phyloP scores from a whole-genome alignment of 257 asterid species.

The Vinca minor region DNA sequence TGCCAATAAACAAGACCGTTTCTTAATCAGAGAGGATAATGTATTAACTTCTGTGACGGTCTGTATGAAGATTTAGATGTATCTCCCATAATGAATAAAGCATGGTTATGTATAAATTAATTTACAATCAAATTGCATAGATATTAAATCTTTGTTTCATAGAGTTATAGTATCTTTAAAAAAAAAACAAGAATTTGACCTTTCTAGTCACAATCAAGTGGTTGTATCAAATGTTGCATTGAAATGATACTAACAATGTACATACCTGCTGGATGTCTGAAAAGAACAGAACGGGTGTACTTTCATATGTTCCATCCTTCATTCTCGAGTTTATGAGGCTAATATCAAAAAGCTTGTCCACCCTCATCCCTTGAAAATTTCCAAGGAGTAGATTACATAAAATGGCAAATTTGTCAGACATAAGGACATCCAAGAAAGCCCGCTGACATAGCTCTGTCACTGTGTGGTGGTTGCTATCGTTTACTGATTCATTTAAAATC shows the following conservation, averaged over 20 bases:
- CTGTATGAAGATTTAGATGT: neutral
- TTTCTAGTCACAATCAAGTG: neutral
- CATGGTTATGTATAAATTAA: neutral
- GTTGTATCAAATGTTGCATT: neutral
- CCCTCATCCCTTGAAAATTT: constrained; percentile 50
- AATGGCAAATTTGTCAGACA: constrained; percentile 53
- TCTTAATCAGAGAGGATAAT: neutral
- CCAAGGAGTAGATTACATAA: constrained; percentile 48
- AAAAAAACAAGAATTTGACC: neutral
- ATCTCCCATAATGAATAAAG: neutral
- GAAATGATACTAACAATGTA: constrained; percentile 4
- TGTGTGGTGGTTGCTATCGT: constrained; percentile 23
- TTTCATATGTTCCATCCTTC: constrained; percentile 66
- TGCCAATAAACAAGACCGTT: neutral
- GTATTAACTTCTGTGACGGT: neutral
- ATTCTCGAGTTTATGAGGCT: constrained; percentile 55
- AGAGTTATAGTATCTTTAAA: neutral
- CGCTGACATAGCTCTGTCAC: constrained; percentile 41
- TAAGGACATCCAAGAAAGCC: constrained; percentile 41
- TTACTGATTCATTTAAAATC: constrained; percentile 26
- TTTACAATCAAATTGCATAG: neutral
- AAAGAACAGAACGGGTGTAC: constrained; percentile 52
- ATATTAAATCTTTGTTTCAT: neutral
- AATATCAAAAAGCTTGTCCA: constrained; percentile 48
- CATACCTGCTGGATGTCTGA: constrained; percentile 73